Evolutionary conservation across 129 eudicot genomes (phyloP), one percentile per base, ranked within the genome.

Genomic region (Flaveria robusta): DNA sequence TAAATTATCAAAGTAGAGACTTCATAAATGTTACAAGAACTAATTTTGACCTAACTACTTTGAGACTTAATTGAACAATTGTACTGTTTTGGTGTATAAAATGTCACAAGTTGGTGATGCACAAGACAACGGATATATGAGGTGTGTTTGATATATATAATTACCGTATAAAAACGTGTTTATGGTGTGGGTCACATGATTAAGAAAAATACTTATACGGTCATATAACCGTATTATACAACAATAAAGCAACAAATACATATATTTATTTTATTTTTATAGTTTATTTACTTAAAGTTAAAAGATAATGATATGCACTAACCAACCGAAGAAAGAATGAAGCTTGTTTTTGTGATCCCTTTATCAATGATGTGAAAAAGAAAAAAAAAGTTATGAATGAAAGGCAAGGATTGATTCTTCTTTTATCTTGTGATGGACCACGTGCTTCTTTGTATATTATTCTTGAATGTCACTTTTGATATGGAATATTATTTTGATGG

Each of bases 401-500:
- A 34, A 0, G 39, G 39, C 39, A 5, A 34, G 39, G 39, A 34
- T 34, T 34, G 39, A 34, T 34, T 34, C 39, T 34, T 62, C 69
- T 58, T 56, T 41, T 58, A 42, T 74, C 77, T 14, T 23, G 24
- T 22, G 43, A 58, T 22, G 69, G 77, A 74, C 55, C 69, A 59
- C 77, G 46, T 42, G 69, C 12, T 74, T 73, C 69, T 73, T 73
- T 23, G 66, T 58, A 45, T 73, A 73, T 41, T 73, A n/a, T 73
- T 60, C 66, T 60, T 73, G 56, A 56, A 58, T 34, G 68, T 37
- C 68, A 42, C 52, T 54, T 55, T 27, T 20, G 39, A 20, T 24
- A 19, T 18, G 42, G 74, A n/a, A 14, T 34, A 2, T 52, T 58
- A 58, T 58, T 23, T 52, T 72, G 18, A 5, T 34, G 22, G n/a